Conservation (phyloP, 108 stramenopile genomes). For the Schizochytrium sp. region DNA sequence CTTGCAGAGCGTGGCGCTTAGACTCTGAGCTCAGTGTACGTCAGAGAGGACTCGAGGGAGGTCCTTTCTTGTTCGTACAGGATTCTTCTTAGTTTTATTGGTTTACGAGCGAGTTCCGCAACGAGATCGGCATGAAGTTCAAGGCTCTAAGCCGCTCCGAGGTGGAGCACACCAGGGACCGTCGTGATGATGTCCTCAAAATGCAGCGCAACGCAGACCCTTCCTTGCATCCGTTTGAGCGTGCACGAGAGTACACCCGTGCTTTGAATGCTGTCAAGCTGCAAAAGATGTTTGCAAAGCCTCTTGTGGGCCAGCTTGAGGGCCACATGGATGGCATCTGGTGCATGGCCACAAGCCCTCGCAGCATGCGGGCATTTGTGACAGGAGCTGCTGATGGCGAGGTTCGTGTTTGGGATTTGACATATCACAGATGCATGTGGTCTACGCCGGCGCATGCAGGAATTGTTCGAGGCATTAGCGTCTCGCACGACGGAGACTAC, state of each 20-base stretch:
- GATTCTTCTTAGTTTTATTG: too few species aligned
- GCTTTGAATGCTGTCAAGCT: conserved; percentile 94
- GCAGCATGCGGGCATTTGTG: conserved; percentile 84
- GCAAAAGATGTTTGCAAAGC: conserved; percentile 94
- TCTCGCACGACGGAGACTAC: conserved; percentile 79
- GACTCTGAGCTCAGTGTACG: too few species aligned
- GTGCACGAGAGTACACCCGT: conserved; percentile 84
- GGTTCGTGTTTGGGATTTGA: conserved; percentile 93
- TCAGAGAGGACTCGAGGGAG: too few species aligned
- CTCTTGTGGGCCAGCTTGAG: conserved; percentile 90
- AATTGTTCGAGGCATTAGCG: conserved; percentile 73
- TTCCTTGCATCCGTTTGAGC: conserved; percentile 74
- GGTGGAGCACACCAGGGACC: conserved; percentile 71
- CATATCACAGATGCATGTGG: conserved; percentile 83
- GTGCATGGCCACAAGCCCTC: conserved; percentile 82
- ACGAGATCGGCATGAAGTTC: conserved; percentile 68
- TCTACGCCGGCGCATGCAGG: conserved; percentile 77
- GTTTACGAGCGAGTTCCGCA: too few species aligned
- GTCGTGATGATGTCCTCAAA: conserved; percentile 72
- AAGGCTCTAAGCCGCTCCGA: conserved; percentile 74
- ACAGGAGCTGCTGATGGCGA: conserved; percentile 94
- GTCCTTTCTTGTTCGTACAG: too few species aligned
- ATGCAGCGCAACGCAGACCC: conserved; percentile 73
- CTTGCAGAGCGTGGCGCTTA: too few species aligned
- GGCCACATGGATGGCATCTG: conserved; percentile 94